A percentile compares a stretch with the other conserved stretches of the same genome.
Conservation (phyloP, 345 rosid species). For the Psidium guajava region DNA sequence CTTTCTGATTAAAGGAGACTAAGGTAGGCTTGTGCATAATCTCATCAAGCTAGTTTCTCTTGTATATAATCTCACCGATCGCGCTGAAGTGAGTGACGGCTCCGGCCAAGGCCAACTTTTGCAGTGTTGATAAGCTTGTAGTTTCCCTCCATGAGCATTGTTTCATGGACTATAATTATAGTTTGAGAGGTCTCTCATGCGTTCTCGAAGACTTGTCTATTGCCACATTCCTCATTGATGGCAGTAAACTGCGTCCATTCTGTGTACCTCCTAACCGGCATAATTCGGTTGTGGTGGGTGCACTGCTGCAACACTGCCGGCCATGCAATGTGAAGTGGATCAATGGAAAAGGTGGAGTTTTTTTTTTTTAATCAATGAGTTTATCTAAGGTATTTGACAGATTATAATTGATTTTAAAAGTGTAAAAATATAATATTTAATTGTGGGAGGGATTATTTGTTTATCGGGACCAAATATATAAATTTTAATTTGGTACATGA, state of each 20-base stretch:
- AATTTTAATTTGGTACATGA: not conserved
- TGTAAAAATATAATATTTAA: not conserved
- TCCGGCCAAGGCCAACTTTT: not conserved
- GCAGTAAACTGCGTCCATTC: not conserved
- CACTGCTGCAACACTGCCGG: not conserved
- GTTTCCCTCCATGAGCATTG: not conserved
- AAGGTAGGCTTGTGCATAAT: not conserved
- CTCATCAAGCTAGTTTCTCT: not conserved
- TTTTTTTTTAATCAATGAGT: not conserved
- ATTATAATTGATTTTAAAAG: not conserved
- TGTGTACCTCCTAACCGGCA: not conserved
- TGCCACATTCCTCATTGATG: not conserved
- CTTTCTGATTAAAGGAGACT: not conserved
- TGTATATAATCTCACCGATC: not conserved
- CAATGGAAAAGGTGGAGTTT: not conserved
- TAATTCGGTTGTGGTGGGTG: not conserved
- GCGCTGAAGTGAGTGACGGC: not conserved
- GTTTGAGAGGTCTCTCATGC: not conserved
- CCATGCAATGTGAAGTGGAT: not conserved
- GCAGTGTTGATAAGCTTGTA: not conserved
- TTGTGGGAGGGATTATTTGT: not conserved
- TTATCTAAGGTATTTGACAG: not conserved
- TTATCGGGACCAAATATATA: accelerated
- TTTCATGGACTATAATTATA: not conserved
- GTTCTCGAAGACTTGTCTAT: not conserved